Base-by-base conservation (phyloP, 177 flowering plant species). In the Vitis hybrid region DNA sequence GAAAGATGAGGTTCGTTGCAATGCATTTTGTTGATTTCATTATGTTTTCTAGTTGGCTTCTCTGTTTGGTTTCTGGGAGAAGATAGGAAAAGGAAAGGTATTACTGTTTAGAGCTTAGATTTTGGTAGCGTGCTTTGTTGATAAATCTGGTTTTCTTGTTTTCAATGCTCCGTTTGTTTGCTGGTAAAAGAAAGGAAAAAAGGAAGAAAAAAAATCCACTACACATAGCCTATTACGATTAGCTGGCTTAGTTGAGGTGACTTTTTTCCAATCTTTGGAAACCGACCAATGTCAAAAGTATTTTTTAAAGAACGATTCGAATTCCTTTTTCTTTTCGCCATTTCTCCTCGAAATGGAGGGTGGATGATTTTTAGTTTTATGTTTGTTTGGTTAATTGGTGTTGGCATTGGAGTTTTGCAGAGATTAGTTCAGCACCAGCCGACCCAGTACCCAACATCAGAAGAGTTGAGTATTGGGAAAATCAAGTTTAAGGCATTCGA, bases 351-450 rank as follows among this genome's bases (percentile, higher is more conserved):
- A 24, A 57, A 57, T 3, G 2, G 57, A 40, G 12, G 13, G 50
- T 21, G 21, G 1, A 50, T 24, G 8, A 10, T 50, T 59, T 66
- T 7, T 32, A 10, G 11, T 51, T 48, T 35, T 18, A 12, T 52
- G 48, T 17, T 9, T 54, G 55, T 56, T 24, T 24, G 12, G 56
- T n/a, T 6, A 49, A 12, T 11, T 21, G n/a, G 13, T 21, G 6
- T 10, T 56, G 50, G 1, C 52, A 18, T 66, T 74, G 64, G 13
- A 2, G 59, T 61, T 17, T 69, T 59, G 66, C 80, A 83, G 86
- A 83, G 86, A 72, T 74, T 83, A 60, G 86, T 79, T 30, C 86
- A 83, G 57, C 86, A 83, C 50, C 86, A 83, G 77, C 86, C 86
- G 0, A 83, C 86, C 0, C 86, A 83, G 74, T 70, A 83, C 32